phyloP scores from a whole-genome alignment of 2,329 filamentous ascomycete genomes.

The Colletotrichum euphorbiae region DNA sequence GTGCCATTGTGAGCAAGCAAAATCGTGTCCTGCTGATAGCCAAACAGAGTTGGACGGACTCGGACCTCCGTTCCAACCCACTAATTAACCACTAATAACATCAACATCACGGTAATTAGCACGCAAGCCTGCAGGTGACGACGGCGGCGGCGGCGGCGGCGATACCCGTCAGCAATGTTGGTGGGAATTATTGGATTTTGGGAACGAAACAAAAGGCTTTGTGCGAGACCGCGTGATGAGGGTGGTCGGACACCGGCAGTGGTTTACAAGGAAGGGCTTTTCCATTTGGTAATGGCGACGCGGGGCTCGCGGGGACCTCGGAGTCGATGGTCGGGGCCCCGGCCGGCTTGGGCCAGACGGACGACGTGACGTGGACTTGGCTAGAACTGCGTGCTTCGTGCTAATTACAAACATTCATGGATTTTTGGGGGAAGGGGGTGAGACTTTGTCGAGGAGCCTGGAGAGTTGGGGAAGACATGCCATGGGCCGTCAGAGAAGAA shows the following conservation, averaged over 20 bases:
- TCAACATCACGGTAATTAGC: slow-evolving; percentile 8
- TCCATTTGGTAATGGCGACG: slow-evolving; percentile 39
- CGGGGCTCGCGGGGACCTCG: slow-evolving; percentile 33
- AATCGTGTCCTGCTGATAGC: not conserved
- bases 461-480: not conserved
- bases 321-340: slow-evolving; percentile 28
- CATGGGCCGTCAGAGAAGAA: not conserved
- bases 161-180: not conserved
- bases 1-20: not conserved
- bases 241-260: slow-evolving; percentile 30
- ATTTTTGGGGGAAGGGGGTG: no score
- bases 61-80: not conserved
- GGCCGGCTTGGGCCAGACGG: slow-evolving; percentile 15
- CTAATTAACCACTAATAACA: not conserved
- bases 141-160: slow-evolving; percentile 22
- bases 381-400: not conserved
- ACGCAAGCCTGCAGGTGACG: slow-evolving; percentile 27
- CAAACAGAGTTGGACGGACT: not conserved
- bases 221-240: slow-evolving; percentile 32
- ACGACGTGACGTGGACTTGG: not conserved
- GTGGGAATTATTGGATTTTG: slow-evolving; percentile 1
- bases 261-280: slow-evolving; percentile 40
- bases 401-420: no score
- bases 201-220: slow-evolving; percentile 36
- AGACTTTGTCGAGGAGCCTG: not conserved